phyloP scores from a whole-genome alignment of 805 yeast genomes.

The Metschnikowia amazonensis region DNA sequence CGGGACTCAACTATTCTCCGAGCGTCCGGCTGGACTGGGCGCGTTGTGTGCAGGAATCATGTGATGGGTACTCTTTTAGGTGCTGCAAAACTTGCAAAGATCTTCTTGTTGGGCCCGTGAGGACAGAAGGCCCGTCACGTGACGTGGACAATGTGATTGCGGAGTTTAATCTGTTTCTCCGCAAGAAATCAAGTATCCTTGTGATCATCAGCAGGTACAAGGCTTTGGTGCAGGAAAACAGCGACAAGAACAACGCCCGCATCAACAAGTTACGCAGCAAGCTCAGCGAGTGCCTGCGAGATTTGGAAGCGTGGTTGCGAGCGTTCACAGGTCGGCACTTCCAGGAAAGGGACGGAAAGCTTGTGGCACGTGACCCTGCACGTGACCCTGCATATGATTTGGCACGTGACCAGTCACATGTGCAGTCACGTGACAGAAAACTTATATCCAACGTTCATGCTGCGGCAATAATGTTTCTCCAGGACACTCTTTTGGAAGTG shows the following conservation, averaged over 20 bases:
- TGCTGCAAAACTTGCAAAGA: conserved; percentile 70
- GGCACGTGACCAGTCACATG: too few species aligned
- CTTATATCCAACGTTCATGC: conserved; percentile 52
- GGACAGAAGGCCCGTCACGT: not conserved
- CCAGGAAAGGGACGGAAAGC: not conserved
- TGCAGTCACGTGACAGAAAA: conserved; percentile 7
- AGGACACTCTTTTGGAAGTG: conserved; percentile 60
- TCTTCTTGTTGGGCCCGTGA: conserved; percentile 44
- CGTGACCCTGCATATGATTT: too few species aligned
- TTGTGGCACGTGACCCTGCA: not conserved
- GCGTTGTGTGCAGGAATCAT: not conserved
- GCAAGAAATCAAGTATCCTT: conserved; percentile 22
- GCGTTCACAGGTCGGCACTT: conserved; percentile 22
- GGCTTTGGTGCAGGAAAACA: conserved; percentile 10
- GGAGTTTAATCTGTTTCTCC: conserved; percentile 22
- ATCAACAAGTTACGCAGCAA: conserved; percentile 22
- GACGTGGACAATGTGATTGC: conserved; percentile 5
- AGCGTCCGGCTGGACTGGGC: conserved; percentile 19
- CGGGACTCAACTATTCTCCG: conserved; percentile 32
- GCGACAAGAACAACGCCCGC: conserved; percentile 14
- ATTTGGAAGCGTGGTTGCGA: conserved; percentile 26
- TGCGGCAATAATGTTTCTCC: conserved; percentile 58
- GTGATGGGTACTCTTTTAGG: conserved; percentile 35
- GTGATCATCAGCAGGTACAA: conserved; percentile 23
- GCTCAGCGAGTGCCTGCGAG: conserved; percentile 26